Conservation (phyloP, 352 stramenopile species). For the Phytopythium helicoides region DNA sequence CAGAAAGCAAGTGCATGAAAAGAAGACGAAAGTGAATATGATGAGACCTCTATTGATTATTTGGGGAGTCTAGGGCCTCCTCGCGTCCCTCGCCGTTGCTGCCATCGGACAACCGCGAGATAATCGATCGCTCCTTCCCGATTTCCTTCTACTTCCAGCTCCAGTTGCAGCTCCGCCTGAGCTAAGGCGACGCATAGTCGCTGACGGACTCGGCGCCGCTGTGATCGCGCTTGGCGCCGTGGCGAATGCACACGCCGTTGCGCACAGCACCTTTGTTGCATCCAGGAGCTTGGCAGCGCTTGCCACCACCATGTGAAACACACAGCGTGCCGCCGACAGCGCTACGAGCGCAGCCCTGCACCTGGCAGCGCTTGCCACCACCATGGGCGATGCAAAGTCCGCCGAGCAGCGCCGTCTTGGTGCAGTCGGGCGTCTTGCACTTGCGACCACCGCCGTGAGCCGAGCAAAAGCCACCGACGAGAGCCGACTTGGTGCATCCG, state of each 20-base stretch:
- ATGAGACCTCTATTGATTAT: constrained; percentile 1
- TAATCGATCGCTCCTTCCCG: not conserved
- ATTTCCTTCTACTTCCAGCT: not conserved
- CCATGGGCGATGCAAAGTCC: constrained; percentile 82
- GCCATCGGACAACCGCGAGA: constrained; percentile 1
- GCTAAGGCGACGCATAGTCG: constrained; percentile 2
- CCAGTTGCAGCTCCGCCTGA: not conserved
- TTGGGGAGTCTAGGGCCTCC: not conserved
- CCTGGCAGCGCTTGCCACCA: constrained; percentile 75
- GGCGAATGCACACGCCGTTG: constrained; percentile 85
- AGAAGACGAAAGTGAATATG: too few relatives aligned
- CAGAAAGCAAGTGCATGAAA: not conserved
- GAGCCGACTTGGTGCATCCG: constrained; percentile 76
- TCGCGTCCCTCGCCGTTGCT: constrained; percentile 1
- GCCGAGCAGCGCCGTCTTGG: constrained; percentile 73
- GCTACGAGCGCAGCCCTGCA: constrained; percentile 63
- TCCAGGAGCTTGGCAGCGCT: constrained; percentile 68
- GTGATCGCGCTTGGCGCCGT: constrained; percentile 68
- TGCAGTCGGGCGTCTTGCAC: constrained; percentile 68
- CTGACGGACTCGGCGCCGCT: not conserved
- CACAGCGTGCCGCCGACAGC: constrained; percentile 62
- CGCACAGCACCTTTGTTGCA: constrained; percentile 83
- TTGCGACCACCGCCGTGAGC: constrained; percentile 75
- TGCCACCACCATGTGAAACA: constrained; percentile 70
- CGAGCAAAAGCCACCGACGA: constrained; percentile 82